phyloP scores from a whole-genome alignment of 1,139 yeast genomes.

The Eremothecium cymbalariae region DNA sequence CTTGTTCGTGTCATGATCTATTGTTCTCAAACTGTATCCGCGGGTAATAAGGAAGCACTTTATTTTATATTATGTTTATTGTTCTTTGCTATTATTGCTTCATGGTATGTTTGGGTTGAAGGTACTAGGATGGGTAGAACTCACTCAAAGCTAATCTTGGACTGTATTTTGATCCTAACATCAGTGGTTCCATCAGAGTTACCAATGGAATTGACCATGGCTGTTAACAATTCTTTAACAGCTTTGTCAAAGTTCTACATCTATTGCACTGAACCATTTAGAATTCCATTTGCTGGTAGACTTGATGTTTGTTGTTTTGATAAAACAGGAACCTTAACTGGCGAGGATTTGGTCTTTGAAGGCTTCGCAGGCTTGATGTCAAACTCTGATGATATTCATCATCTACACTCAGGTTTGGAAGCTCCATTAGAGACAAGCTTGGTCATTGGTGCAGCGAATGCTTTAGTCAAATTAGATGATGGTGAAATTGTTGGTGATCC shows the following conservation, averaged over 20 bases:
- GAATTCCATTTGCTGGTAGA: conserved; percentile 97
- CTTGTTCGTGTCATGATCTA: conserved; percentile 96
- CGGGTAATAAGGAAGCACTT: conserved; percentile 90
- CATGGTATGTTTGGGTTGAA: conserved; percentile 98
- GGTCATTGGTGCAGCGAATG: conserved; percentile 93
- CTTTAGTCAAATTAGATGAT: conserved; percentile 84
- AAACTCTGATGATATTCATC: conserved; percentile 41
- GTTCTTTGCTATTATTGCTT: conserved; percentile 88
- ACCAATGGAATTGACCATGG: conserved; percentile 98
- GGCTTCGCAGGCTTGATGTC: conserved; percentile 81
- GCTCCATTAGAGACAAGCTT: conserved; percentile 61
- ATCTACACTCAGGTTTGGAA: conserved; percentile 47
- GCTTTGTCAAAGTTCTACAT: conserved; percentile 81
- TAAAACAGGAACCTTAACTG: conserved; percentile 96
- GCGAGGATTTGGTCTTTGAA: conserved; percentile 92
- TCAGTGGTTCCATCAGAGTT: conserved; percentile 99
- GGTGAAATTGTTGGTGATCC: conserved; percentile 99
- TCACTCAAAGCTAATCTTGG: conserved; percentile 85
- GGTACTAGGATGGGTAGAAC: conserved; percentile 94
- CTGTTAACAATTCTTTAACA: conserved; percentile 85
- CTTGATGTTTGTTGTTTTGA: conserved; percentile 98
- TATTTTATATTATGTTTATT: conserved; percentile 84
- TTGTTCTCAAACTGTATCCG: conserved; percentile 93
- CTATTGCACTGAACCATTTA: conserved; percentile 96
- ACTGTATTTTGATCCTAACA: conserved; percentile 90